A percentile compares a stretch with the other conserved stretches of the same genome.
Evolutionary conservation across 2,329 filamentous ascomycete genomes (phyloP).

Genomic region (Rhytidhysteron rufulum): DNA sequence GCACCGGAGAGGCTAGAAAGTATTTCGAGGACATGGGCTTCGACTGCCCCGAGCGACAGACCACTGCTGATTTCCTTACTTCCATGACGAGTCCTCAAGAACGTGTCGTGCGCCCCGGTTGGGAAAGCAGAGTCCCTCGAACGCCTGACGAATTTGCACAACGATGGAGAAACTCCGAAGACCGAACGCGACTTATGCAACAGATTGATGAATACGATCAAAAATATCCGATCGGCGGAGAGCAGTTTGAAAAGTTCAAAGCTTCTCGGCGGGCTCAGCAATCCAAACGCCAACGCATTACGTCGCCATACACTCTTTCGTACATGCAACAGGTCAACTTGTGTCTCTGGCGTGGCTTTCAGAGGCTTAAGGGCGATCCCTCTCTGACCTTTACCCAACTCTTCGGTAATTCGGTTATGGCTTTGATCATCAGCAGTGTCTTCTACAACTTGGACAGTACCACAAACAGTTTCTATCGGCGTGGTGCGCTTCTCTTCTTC

Average conservation of each 20-base stretch:
- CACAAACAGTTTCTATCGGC: slow-evolving; percentile 72
- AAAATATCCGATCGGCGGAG: slow-evolving; percentile 43
- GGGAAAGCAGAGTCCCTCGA: slow-evolving; percentile 43
- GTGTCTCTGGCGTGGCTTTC: slow-evolving; percentile 77
- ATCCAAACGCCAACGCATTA: slow-evolving; percentile 51
- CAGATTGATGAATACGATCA: slow-evolving; percentile 47
- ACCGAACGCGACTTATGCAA: slow-evolving; percentile 41
- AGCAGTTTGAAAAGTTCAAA: slow-evolving; percentile 43
- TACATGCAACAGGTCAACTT: slow-evolving; percentile 71
- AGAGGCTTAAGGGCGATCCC: slow-evolving; percentile 72
- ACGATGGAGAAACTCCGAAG: slow-evolving; percentile 53
- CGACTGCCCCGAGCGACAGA: slow-evolving; percentile 66
- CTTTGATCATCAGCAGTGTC: slow-evolving; percentile 73
- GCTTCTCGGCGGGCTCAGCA: slow-evolving; percentile 45
- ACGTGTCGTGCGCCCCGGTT: slow-evolving; percentile 43
- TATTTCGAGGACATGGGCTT: slow-evolving; percentile 74
- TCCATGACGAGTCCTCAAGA: slow-evolving; percentile 60
- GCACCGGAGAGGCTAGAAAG: slow-evolving; percentile 57
- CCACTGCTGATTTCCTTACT: slow-evolving; percentile 72
- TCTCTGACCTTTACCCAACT: slow-evolving; percentile 66
- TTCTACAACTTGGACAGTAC: slow-evolving; percentile 69
- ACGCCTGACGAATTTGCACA: slow-evolving; percentile 49
- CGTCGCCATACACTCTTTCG: slow-evolving; percentile 81
- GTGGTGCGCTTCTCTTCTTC: slow-evolving; percentile 81
- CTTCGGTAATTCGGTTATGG: slow-evolving; percentile 70